Percentiles rank a stretch among this genome's conserved stretches.
These are phyloP conservation scores for Herpetomonas samuelpessoai DNA, from an alignment of 208 protist species.

Conservation along the genomic window DNA sequence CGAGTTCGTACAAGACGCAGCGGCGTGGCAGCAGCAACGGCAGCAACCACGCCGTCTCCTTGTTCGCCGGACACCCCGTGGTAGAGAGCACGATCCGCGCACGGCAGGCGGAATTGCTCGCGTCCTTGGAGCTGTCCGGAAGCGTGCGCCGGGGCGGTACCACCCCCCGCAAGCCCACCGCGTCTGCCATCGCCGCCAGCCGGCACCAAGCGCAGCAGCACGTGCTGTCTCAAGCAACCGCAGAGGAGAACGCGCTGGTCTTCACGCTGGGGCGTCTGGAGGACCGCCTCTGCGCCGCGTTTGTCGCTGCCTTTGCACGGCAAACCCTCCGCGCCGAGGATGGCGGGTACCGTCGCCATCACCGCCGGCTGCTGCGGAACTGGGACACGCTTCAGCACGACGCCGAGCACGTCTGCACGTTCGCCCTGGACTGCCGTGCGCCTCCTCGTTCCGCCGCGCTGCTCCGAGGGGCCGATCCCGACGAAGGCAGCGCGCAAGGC, in stretches of 20 bases:
- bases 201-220: not conserved
- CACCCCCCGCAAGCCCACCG: too few species aligned
- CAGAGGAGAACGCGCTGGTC: slow-evolving; percentile 9
- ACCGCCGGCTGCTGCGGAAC: slow-evolving; percentile 58
- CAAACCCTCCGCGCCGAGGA: slow-evolving; percentile 74
- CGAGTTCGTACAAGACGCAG: not conserved
- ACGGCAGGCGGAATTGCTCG: not conserved
- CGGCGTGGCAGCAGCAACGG: too few species aligned
- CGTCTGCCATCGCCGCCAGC: too few species aligned
- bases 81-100: not conserved
- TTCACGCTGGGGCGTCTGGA: slow-evolving; percentile 35
- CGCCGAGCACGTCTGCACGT: slow-evolving; percentile 36
- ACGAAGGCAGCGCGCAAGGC: not conserved
- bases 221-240: too few species aligned
- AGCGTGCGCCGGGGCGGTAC: too few species aligned
- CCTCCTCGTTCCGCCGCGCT: not conserved
- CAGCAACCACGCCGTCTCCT: not conserved
- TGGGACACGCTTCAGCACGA: slow-evolving; percentile 29
- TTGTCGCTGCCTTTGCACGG: slow-evolving; percentile 61
- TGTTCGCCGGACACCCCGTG: not conserved
- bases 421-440: slow-evolving; percentile 6
- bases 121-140: too few species aligned
- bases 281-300: slow-evolving; percentile 69
- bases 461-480: not conserved
- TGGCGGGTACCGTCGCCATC: slow-evolving; percentile 52